These are phyloP conservation scores for Geoglossum glabrum DNA, from an alignment of 495 filamentous ascomycete species.

Conservation along the genomic window DNA sequence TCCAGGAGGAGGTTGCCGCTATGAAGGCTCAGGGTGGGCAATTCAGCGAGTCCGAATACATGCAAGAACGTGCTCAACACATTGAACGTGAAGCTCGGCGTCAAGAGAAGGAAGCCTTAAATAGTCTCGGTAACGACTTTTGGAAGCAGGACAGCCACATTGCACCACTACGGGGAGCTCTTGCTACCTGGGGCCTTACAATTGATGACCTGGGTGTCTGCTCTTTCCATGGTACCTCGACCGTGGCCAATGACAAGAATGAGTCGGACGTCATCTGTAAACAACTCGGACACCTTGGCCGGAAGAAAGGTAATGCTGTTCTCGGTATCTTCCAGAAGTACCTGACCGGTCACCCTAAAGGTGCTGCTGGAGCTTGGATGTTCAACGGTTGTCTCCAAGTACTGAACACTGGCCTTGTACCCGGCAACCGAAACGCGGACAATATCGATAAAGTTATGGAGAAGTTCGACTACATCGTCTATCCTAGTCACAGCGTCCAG, in stretches of 20 bases:
- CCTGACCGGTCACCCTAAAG: conserved; percentile 95
- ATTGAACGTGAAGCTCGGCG: conserved; percentile 74
- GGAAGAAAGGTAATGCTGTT: conserved; percentile 86
- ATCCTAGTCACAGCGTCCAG: conserved; percentile 85
- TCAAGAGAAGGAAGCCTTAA: conserved; percentile 79
- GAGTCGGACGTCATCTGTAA: conserved; percentile 95
- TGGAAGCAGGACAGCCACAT: conserved; percentile 91
- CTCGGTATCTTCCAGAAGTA: conserved; percentile 99
- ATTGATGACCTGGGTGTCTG: conserved; percentile 90
- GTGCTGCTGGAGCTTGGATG: conserved; percentile 98
- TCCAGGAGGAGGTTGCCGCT: conserved; percentile 76
- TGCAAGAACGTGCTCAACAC: conserved; percentile 65
- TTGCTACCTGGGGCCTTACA: conserved; percentile 94
- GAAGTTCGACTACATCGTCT: conserved; percentile 93
- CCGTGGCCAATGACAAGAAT: conserved; percentile 98
- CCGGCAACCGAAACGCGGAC: conserved; percentile 94
- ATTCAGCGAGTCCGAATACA: conserved; percentile 66
- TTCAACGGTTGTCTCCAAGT: conserved; percentile 95
- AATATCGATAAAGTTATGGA: conserved; percentile 94
- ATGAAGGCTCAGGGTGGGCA: conserved; percentile 59
- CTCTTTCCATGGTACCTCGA: conserved; percentile 97
- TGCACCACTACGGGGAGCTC: conserved; percentile 79
- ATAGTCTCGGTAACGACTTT: conserved; percentile 90
- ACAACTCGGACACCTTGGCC: conserved; percentile 85
- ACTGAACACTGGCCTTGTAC: conserved; percentile 79